Conservation (phyloP, 2,329 filamentous ascomycete species). For the Penicillium sp. region DNA sequence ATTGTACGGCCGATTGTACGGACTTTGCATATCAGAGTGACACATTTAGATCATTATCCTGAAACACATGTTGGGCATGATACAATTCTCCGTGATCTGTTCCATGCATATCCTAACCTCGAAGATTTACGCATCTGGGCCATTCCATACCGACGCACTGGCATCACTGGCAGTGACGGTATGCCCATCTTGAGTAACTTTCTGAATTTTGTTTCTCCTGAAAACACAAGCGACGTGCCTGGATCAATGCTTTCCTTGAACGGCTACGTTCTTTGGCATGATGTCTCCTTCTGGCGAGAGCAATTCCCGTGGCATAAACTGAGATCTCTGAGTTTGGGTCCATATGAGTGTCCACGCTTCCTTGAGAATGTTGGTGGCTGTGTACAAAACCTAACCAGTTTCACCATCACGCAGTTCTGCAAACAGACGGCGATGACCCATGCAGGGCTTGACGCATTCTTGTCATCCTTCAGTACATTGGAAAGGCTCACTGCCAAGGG, state of each 20-base stretch:
- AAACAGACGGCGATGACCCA: background rate
- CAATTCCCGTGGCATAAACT: constrained; percentile 1
- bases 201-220: background rate
- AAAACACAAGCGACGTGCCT: background rate
- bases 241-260: no score
- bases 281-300: background rate
- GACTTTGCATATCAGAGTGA: no score
- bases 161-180: no score
- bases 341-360: background rate
- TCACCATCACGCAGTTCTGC: background rate
- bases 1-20: no score
- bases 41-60: no score
- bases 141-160: no score
- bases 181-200: background rate
- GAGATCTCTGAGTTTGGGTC: constrained; percentile 2
- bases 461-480: constrained; percentile 4
- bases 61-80: no score
- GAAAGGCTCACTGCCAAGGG: constrained; percentile 7
- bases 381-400: constrained; percentile 1
- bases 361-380: background rate
- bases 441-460: constrained; percentile 1
- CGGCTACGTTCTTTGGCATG: background rate
- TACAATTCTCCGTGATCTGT: no score
- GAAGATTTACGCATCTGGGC: no score
- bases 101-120: no score